These are phyloP conservation scores for Aurinia saxatilis DNA, from an alignment of 345 rosid genomes.

Conservation along the genomic window DNA sequence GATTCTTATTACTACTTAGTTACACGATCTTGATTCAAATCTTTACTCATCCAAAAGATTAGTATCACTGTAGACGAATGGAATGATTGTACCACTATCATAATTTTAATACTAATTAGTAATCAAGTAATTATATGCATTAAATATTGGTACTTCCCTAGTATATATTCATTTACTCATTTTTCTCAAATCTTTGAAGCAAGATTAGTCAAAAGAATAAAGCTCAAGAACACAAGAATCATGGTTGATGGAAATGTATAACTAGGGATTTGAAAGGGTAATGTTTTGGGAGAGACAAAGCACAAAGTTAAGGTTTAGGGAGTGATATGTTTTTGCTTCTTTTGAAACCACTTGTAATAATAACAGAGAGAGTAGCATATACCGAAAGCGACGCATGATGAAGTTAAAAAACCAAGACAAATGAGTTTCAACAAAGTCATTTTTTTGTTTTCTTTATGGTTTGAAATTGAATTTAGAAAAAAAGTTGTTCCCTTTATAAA, in stretches of 20 bases:
- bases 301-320: neutral
- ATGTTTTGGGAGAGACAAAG: conserved; percentile 1
- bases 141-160: too few species aligned
- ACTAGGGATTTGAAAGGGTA: neutral
- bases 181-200: neutral
- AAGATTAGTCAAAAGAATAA: neutral
- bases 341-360: conserved; percentile 1
- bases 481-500: neutral
- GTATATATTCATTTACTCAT: too few species aligned
- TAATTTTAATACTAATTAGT: neutral
- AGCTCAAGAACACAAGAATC: conserved; percentile 11
- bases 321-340: conserved; percentile 19
- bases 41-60: neutral
- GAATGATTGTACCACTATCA: neutral
- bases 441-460: neutral
- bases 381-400: conserved; percentile 20
- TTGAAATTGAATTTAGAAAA: conserved; percentile 10
- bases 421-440: conserved; percentile 6
- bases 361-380: conserved; percentile 20
- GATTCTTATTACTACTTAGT: neutral
- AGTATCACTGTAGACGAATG: neutral
- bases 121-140: neutral
- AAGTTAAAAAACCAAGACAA: conserved; percentile 7
- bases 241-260: neutral
- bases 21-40: conserved; percentile 15